Evolutionary conservation across 768 basidiomycete species (phyloP).

Genomic region (Cystobasidium onofrii): DNA sequence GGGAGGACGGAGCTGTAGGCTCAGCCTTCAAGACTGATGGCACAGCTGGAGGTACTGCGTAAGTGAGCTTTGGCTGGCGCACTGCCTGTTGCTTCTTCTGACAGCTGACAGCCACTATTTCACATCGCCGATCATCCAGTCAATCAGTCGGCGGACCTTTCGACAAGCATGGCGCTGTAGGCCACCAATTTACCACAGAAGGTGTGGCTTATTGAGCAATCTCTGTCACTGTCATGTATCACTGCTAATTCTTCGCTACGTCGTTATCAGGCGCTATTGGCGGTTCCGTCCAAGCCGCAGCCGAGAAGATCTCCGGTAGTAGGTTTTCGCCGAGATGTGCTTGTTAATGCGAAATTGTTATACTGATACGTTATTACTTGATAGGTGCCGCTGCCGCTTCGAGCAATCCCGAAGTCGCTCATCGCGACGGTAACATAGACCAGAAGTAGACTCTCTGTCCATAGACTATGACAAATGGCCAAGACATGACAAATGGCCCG

Average conservation of each 20-base stretch:
- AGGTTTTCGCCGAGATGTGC: neutral
- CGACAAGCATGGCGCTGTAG: constrained; percentile 9
- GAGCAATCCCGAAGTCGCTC: neutral
- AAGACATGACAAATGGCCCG: too few relatives aligned
- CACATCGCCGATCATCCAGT: neutral
- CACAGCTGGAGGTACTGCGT: constrained; percentile 11
- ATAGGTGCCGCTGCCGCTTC: neutral
- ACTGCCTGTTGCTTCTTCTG: neutral
- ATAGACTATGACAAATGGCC: too few relatives aligned
- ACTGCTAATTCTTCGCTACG: neutral
- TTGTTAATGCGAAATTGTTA: neutral
- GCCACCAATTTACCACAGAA: constrained; percentile 18
- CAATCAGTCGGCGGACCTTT: constrained; percentile 11
- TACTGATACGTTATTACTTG: neutral
- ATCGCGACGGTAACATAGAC: neutral
- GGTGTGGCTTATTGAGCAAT: neutral
- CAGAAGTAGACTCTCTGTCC: constrained; percentile 10
- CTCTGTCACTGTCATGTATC: neutral
- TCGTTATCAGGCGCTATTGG: constrained; percentile 2
- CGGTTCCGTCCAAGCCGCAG: constrained; percentile 3
- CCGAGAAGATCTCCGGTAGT: constrained; percentile 8
- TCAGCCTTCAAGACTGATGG: constrained; percentile 19
- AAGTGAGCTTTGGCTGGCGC: neutral
- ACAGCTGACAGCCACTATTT: neutral
- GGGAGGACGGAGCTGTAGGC: constrained; percentile 10